A percentile compares a stretch with the other conserved stretches of the same genome.
These are phyloP conservation scores for Boletales sp. DNA, from an alignment of 768 basidiomycete species.

Conservation along the genomic window DNA sequence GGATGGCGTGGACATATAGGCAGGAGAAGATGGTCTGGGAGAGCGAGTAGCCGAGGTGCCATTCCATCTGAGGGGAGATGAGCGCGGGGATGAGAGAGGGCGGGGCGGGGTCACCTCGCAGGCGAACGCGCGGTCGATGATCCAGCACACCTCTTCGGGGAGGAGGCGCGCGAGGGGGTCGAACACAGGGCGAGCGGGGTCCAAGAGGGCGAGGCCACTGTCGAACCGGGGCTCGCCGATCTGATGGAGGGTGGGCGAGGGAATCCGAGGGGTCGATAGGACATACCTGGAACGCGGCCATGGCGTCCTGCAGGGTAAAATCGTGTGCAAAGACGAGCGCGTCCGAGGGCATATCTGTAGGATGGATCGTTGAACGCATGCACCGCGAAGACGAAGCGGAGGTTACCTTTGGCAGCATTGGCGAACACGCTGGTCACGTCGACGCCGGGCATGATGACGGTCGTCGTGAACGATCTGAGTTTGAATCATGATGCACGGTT, in stretches of 20 bases:
- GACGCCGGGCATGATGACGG: conserved; percentile 18
- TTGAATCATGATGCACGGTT: conserved; percentile 18
- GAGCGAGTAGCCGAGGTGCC: conserved; percentile 83
- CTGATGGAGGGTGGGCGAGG: conserved; percentile 36
- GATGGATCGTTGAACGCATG: neutral
- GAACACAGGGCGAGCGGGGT: conserved; percentile 48
- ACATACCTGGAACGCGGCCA: conserved; percentile 86
- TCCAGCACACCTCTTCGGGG: conserved; percentile 85
- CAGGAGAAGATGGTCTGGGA: conserved; percentile 83
- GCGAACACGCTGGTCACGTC: conserved; percentile 62
- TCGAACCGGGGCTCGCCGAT: conserved; percentile 90
- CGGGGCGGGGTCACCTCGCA: conserved; percentile 57
- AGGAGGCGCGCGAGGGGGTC: conserved; percentile 60
- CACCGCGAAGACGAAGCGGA: too few species aligned
- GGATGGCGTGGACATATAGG: conserved; percentile 64
- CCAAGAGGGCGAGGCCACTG: conserved; percentile 58
- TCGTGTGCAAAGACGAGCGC: conserved; percentile 63
- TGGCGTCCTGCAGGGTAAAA: conserved; percentile 81
- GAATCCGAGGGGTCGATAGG: neutral
- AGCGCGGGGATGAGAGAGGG: conserved; percentile 3
- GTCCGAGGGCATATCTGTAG: conserved; percentile 58
- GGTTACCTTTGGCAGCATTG: conserved; percentile 58
- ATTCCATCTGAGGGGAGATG: conserved; percentile 61
- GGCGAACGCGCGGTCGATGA: conserved; percentile 72
- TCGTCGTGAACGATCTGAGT: conserved; percentile 23